Conservation (phyloP, 2,329 filamentous ascomycete species). For the Diaporthe ilicicola region DNA sequence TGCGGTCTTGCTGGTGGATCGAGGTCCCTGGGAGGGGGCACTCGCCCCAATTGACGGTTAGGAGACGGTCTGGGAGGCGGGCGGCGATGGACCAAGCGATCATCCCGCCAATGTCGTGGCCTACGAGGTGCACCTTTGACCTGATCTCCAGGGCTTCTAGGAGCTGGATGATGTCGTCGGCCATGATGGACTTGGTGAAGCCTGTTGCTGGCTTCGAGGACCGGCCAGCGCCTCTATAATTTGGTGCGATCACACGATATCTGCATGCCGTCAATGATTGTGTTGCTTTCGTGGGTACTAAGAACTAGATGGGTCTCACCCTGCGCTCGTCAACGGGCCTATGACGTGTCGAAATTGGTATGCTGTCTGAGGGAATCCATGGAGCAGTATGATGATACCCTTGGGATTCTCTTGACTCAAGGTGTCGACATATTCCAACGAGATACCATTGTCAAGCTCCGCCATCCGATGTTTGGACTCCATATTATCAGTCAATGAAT, state of each 20-base stretch:
- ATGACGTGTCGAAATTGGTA: slow-evolving; percentile 53
- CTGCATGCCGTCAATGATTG: neutral
- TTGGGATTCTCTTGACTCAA: neutral
- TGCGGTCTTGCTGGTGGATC: slow-evolving; percentile 39
- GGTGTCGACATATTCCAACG: neutral
- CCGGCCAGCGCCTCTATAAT: slow-evolving; percentile 50
- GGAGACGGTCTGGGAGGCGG: slow-evolving; percentile 44
- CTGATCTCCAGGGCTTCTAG: slow-evolving; percentile 44
- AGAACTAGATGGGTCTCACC: slow-evolving; percentile 34
- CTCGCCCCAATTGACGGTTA: slow-evolving; percentile 51
- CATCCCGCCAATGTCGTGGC: slow-evolving; percentile 59
- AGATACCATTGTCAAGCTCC: neutral
- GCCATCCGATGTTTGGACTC: neutral
- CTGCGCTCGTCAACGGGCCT: slow-evolving; percentile 45
- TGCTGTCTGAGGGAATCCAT: slow-evolving; percentile 56
- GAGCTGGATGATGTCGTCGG: slow-evolving; percentile 47
- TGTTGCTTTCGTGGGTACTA: fast-evolving
- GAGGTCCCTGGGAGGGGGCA: slow-evolving; percentile 50
- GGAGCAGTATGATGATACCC: slow-evolving; percentile 53
- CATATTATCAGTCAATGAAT: neutral
- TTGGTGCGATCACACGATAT: slow-evolving; percentile 49
- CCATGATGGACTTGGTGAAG: slow-evolving; percentile 51
- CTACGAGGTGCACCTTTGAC: slow-evolving; percentile 51
- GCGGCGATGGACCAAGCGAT: slow-evolving; percentile 49
- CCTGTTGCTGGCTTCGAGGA: slow-evolving; percentile 46